Evolutionary conservation across 306 rosid genomes (phyloP).

Genomic region (Alnus rubra): DNA sequence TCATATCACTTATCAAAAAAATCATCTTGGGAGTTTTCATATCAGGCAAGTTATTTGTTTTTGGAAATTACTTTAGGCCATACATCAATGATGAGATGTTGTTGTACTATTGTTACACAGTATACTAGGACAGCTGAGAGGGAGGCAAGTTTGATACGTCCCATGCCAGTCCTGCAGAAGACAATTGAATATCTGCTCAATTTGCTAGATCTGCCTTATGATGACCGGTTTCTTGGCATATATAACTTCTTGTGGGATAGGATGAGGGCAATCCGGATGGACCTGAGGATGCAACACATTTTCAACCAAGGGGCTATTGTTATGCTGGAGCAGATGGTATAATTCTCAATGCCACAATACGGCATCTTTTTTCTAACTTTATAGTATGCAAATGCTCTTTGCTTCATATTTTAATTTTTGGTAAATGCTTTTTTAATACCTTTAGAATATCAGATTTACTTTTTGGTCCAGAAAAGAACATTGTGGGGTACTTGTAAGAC

Average conservation of each 20-base stretch:
- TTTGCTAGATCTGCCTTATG: constrained; percentile 81
- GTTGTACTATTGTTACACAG: constrained; percentile 40
- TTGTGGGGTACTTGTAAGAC: not conserved
- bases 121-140: constrained; percentile 98
- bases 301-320: constrained; percentile 78
- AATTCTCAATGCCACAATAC: constrained; percentile 22
- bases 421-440: not conserved
- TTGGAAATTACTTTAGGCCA: not conserved
- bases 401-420: not conserved
- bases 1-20: no score
- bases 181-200: constrained; percentile 75
- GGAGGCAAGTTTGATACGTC: constrained; percentile 89
- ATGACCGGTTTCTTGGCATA: constrained; percentile 68
- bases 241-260: constrained; percentile 98
- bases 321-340: constrained; percentile 96
- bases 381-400: constrained; percentile 1
- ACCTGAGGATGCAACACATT: constrained; percentile 96
- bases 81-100: constrained; percentile 22
- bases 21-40: not conserved
- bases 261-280: constrained; percentile 99
- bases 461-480: not conserved
- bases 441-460: not conserved
- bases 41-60: constrained; percentile 4
- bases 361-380: constrained; percentile 21
- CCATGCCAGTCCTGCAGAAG: constrained; percentile 79